Evolutionary conservation across 352 stramenopile genomes (phyloP).

Genomic region (Thalassiosira mediterranea): DNA sequence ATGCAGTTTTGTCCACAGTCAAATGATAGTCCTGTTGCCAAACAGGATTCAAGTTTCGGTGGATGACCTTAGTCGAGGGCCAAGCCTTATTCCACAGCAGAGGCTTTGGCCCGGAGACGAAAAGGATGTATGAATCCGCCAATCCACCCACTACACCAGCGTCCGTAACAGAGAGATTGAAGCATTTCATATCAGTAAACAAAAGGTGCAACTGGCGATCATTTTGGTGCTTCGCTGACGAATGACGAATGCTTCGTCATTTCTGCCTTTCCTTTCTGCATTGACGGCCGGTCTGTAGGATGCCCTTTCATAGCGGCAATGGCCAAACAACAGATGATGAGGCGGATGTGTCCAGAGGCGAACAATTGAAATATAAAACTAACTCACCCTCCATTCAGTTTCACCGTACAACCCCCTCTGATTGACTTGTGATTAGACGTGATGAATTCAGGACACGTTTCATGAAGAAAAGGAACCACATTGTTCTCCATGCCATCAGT

Average conservation of each 20-base stretch:
- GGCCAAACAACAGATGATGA: no score
- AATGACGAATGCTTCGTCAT: neutral
- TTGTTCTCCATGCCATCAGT: constrained; percentile 54
- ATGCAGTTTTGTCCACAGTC: constrained; percentile 43
- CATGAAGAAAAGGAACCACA: constrained; percentile 65
- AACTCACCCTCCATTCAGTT: constrained; percentile 44
- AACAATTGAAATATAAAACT: constrained; percentile 4
- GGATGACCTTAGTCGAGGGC: constrained; percentile 32
- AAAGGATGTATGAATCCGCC: constrained; percentile 56
- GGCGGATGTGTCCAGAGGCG: constrained; percentile 14
- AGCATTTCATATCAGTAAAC: constrained; percentile 58
- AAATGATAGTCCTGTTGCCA: constrained; percentile 64
- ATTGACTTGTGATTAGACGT: constrained; percentile 81
- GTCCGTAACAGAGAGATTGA: constrained; percentile 57
- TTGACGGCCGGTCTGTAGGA: constrained; percentile 29
- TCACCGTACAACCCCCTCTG: constrained; percentile 62
- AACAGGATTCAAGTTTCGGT: constrained; percentile 38
- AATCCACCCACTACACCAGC: constrained; percentile 32
- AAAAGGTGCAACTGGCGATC: constrained; percentile 50
- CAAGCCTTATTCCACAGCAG: constrained; percentile 44
- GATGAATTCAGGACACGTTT: constrained; percentile 66
- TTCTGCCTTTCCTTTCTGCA: constrained; percentile 11
- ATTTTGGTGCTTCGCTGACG: constrained; percentile 8
- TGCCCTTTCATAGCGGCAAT: no score
- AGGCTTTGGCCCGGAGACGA: constrained; percentile 54